Evolutionary conservation across 352 stramenopile species (phyloP), one percentile per base, ranked within the genome.

Genomic region (Phytophthora syringae): DNA sequence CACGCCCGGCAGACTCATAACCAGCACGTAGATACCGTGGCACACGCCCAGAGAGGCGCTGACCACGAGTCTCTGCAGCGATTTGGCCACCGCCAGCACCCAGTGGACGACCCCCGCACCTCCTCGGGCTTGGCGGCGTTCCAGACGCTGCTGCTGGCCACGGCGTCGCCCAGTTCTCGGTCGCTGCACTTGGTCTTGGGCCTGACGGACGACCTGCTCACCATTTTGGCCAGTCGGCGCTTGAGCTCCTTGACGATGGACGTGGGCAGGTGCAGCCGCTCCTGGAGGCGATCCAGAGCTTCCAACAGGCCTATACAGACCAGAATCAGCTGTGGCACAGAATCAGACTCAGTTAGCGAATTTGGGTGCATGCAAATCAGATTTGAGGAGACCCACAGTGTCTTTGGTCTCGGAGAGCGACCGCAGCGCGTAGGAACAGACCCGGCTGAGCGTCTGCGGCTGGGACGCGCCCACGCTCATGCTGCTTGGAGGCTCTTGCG

Each of bases 261-360:
- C 40, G 75, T 82, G 42, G 86, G 80, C 21, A 94, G 44, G 51
- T 86, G 82, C 48, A 94, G 72, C 0, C 79, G 79, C 58, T 90
- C 79, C 63, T 94, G 86, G 20, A 94, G 57, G 5, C 74, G 79
- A 68, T 94, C 86, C 30, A 94, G 63, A 20, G 86, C 86, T 37
- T 92, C 86, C 16, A 94, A 58, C 25, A 94, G 72, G 0, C 80
- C 82, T 21, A 94, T 86, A 51, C 86, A 94, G 34, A 94, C 81
- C 56, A 93, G 51, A 55, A 94, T 72, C 42, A 94, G 80, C 86
- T 94, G 52, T 24, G 24, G 28, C 40, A 65, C 44, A 10, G 11
- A 32, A 68, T 50, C 20, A 58, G 95, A 86, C 64, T 96, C 86
- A 39, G 44, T 58, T 58, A 61, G 27, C 37, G 43, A 48, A 48